Evolutionary conservation across 805 yeast species (phyloP), one percentile per base, ranked within the genome.

Genomic region (Starmerella vaccinii): DNA sequence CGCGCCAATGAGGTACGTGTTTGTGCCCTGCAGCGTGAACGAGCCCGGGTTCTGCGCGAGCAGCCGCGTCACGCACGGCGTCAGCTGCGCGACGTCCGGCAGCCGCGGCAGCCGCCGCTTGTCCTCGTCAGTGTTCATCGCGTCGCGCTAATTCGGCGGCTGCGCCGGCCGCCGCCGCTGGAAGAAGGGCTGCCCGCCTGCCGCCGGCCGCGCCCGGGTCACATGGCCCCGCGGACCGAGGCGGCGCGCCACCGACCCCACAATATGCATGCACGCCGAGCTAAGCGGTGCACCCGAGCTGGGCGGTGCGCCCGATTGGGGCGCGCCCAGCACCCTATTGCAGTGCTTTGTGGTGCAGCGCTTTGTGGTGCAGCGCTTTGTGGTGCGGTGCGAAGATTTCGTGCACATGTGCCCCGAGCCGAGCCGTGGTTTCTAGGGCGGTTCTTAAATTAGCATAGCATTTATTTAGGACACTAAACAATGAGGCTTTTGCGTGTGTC

Each of bases 1-100:
- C 13, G 53, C 37, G 19, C 71, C 71, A 7, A 68, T 54, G 10
- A 68, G 59, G 56, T 68, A 68, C 3, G 71, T 68, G 56, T 68
- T 68, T 9, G 71, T 68, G 24, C 71, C 71, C 49, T 68, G 71
- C 15, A 68, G 61, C 4, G 69, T 64, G 55, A 65, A 68, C 47
- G 59, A 58, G 23, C 70, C 64, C 5, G 71, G 68, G 49, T 68
- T 68, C 49, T 58, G 58, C 26, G 69, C 71, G 35, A 68, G 59
- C 15, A 68, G 46, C 6, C 71, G 60, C 15, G 66, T 60, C 34
- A 68, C 65, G 21, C 46, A 53, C 15, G 68, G 68, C 41, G 68
- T 58, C 13, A 67, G 59, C 37, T 44, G 46, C 38, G 15, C n/a
- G 23, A 46, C 18, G 21, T 23, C 33, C n/a, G 59, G 53, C 22